Conservation (phyloP, 805 yeast genomes). For the Suhomyces canberraensis region DNA sequence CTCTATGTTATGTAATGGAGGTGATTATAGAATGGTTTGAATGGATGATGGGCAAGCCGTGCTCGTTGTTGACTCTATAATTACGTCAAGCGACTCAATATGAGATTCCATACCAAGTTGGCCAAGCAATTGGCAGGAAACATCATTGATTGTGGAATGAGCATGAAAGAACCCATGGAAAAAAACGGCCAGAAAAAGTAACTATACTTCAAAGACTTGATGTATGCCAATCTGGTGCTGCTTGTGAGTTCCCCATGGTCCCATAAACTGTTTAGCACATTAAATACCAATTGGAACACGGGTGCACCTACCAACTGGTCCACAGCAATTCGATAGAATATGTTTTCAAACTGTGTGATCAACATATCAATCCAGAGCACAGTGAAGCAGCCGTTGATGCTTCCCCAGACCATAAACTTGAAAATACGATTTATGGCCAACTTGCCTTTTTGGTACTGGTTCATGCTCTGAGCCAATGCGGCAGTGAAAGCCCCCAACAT, state of each 20-base stretch:
- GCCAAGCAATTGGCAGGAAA: conserved; percentile 60
- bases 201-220: conserved; percentile 49
- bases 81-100: conserved; percentile 33
- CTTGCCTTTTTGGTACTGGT: conserved; percentile 33
- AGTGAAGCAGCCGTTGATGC: conserved; percentile 53
- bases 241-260: conserved; percentile 43
- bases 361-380: conserved; percentile 54
- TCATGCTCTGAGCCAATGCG: conserved; percentile 40
- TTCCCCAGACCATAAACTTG: conserved; percentile 61
- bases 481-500: conserved; percentile 39
- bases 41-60: too few relatives aligned
- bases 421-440: conserved; percentile 27
- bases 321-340: conserved; percentile 38
- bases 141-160: conserved; percentile 47
- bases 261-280: conserved; percentile 51
- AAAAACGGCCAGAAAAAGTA: conserved; percentile 61
- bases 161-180: conserved; percentile 47
- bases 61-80: too few relatives aligned
- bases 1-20: too few relatives aligned
- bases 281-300: conserved; percentile 49
- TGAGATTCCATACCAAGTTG: conserved; percentile 53
- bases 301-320: conserved; percentile 60
- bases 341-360: conserved; percentile 31
- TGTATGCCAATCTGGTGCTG: conserved; percentile 34
- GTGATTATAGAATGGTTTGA: too few relatives aligned